A percentile compares a stretch with the other conserved stretches of the same genome.
Conservation (phyloP, 805 yeast genomes). For the Candida palmyrensis region DNA sequence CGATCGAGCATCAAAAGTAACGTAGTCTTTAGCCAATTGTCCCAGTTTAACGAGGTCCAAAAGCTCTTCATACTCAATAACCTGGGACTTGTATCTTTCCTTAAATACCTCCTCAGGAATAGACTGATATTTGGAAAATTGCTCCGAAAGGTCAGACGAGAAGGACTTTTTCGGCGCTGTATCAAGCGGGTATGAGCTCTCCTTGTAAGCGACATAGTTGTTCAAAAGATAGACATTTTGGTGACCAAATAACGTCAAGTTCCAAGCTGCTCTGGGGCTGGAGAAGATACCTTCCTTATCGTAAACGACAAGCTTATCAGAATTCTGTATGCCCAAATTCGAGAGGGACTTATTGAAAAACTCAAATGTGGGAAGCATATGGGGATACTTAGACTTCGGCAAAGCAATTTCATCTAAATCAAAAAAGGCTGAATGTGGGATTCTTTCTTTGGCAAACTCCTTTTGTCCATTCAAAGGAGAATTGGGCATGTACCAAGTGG, state of each 20-base stretch:
- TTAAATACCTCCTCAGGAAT: conserved; percentile 25
- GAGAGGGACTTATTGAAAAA: conserved; percentile 52
- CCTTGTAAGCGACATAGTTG: conserved; percentile 53
- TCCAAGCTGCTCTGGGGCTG: conserved; percentile 92
- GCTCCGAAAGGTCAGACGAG: conserved; percentile 13
- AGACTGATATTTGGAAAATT: conserved; percentile 13
- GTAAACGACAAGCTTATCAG: conserved; percentile 71
- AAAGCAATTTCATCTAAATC: conserved; percentile 73
- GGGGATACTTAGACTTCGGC: conserved; percentile 64
- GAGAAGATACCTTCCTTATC: conserved; percentile 84
- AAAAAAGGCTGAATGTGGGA: conserved; percentile 65
- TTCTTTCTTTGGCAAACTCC: conserved; percentile 56
- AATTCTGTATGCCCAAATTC: conserved; percentile 47
- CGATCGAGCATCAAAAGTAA: conserved; percentile 80
- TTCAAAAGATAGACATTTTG: conserved; percentile 62
- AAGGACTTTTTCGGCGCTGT: conserved; percentile 18
- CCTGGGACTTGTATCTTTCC: conserved; percentile 37
- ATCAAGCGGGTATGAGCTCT: conserved; percentile 43
- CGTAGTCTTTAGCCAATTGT: conserved; percentile 39
- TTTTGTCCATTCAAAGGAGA: conserved; percentile 51
- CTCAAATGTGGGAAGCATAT: conserved; percentile 72
- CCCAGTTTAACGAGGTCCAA: conserved; percentile 49
- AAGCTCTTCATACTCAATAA: conserved; percentile 64
- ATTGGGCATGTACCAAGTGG: conserved; percentile 92
- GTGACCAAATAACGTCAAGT: conserved; percentile 76